Percentiles rank a stretch among this genome's conserved stretches.
Evolutionary conservation across 2,329 filamentous ascomycete genomes (phyloP).

Genomic region (Trichoderma aggressivum): DNA sequence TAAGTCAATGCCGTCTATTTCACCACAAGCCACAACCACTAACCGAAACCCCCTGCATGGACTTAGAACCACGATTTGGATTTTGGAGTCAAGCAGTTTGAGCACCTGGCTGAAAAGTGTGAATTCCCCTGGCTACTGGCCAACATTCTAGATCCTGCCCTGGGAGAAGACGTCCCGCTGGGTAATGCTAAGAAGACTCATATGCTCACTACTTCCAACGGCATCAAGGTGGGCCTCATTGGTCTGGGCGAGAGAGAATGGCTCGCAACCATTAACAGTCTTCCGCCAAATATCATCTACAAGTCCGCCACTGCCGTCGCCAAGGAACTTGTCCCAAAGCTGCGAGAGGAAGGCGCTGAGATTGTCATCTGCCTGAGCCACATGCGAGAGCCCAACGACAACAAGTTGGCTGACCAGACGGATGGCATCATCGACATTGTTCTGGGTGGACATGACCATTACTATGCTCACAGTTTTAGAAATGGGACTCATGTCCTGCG

Average conservation of each 20-base stretch:
- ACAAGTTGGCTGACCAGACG: conserved; percentile 74
- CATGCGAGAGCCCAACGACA: conserved; percentile 84
- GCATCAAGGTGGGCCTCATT: conserved; percentile 80
- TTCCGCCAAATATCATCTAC: conserved; percentile 80
- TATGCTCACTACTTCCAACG: conserved; percentile 77
- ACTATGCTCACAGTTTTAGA: conserved; percentile 73
- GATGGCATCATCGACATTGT: conserved; percentile 78
- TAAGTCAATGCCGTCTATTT: conserved; percentile 41
- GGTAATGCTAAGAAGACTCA: conserved; percentile 71
- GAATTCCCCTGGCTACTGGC: conserved; percentile 86
- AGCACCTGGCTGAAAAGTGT: conserved; percentile 68
- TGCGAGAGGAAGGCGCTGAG: conserved; percentile 75
- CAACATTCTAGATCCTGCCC: conserved; percentile 79
- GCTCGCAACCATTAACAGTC: conserved; percentile 81
- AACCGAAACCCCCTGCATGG: neutral
- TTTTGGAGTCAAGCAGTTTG: conserved; percentile 81
- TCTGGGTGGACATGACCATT: conserved; percentile 86
- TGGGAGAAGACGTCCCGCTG: conserved; percentile 71
- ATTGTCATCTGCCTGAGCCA: conserved; percentile 81
- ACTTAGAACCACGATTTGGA: conserved; percentile 83
- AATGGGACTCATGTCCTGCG: conserved; percentile 81
- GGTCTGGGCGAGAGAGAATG: conserved; percentile 85
- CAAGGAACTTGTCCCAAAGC: conserved; percentile 66
- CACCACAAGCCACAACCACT: neutral
- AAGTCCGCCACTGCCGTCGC: conserved; percentile 74